Base-by-base conservation (phyloP, 805 yeast species). In the Myxozyma geophila region DNA sequence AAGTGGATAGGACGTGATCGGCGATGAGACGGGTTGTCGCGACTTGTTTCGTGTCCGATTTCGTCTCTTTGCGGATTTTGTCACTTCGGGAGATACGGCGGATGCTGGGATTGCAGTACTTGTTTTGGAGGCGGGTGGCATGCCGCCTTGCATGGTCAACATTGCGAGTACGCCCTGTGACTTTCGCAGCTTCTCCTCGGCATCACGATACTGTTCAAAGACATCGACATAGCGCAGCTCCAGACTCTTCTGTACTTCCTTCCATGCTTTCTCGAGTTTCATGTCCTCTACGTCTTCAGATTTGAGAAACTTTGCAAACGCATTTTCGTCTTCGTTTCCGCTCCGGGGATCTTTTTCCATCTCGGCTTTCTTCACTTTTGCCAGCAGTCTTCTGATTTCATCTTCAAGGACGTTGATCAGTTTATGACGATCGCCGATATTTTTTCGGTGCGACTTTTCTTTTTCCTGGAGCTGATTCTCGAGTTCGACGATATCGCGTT, bases 141-240 rank as follows among this genome's bases (percentile, higher is more conserved):
- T 28, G 5, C 63, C 33, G 10, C 54, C 54, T 28, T 46, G 56
- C 58, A 21, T 66, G 67, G 51, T 64, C 33, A 65, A 67, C 62
- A 58, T 50, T 15, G 64, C 71, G 19, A 62, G 40, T 13, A 53
- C 58, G 10, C 50, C 62, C 43, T 66, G 64, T 2, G 70, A 64
- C 55, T 66, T 59, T 12, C 62, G 39, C 23, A 54, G 58, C 13
- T 54, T 47, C 28, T 62, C 67, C 5, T 67, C 64, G 2, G 78
- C 76, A 21, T 70, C 73, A 28, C 75, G 74, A 49, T 71, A 75
- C 53, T 70, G 70, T 33, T 72, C 69, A 43, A 74, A 75, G 12
- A 75, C 78, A 41, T 71, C 70, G 2, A 75, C 68, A 57, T 78
- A 78, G 6, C 77, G 67, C 59, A 70, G 59, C 58, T 78, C 80